Base-by-base conservation (phyloP, 495 filamentous ascomycete genomes). In the Talaromyces nanjingensis region DNA sequence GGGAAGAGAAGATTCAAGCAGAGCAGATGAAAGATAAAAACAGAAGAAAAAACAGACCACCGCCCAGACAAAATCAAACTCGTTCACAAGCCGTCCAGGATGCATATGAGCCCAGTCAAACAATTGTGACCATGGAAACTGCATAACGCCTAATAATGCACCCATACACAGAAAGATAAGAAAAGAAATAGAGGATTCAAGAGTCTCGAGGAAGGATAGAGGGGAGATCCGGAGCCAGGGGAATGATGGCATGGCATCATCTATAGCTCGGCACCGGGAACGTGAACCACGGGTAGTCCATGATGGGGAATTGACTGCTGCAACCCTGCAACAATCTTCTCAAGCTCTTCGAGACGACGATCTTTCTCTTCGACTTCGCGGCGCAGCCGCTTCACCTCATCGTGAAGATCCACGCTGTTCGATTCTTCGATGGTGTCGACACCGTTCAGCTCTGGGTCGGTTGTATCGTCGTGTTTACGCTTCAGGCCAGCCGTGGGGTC, bases 381-480 rank as follows among this genome's bases (percentile, higher is more conserved):
- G 56, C 79, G 76, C 53, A 89, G 73, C 59, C 81, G 73, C 65
- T 86, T 86, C 7, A 86, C 69, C 62, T 87, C 85, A n/a, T 74
- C 73, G 20, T 82, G 81, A 20, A 87, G 66, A 66, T 86, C 83
- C 8, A 71, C 71, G 31, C 74, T 77, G 12, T 77, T 75, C 56
- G 76, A 77, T 47, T 77, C 72, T 4, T 73, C 70, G 18, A 59
- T 72, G 2, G 71, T 74, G 24, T 74, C 72, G 7, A 62, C 11
- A 22, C 25, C 45, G 52, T 52, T 42, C 4, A 62, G 24, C 25
- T 39, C 39, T 14, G 60, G 27, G 11, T 62, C 60, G 22, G 75
- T 72, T n/a, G 74, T 72, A 9, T 77, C 76, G 52, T 81, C 80
- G 62, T 77, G 76, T 62, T 81, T 80, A 12, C 77, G 73, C 68